Evolutionary conservation across 2,329 filamentous ascomycete species (phyloP), one percentile per base, ranked within the genome.

Genomic region (Colletotrichum eleusines): DNA sequence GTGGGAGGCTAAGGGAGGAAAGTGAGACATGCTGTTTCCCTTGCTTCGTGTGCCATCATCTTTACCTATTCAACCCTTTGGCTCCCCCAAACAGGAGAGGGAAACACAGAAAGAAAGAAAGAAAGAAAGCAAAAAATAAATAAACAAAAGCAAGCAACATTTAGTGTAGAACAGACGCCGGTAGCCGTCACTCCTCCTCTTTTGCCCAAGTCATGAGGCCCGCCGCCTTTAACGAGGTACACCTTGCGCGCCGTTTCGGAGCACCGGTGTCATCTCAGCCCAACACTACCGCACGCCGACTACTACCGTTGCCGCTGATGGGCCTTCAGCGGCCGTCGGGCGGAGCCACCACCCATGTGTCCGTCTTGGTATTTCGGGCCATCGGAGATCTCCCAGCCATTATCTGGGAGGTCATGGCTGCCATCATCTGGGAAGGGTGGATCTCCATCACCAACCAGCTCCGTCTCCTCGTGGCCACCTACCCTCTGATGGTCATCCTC

Each of bases 1-100:
- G 48, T 61, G 63, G 42, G 68, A 71, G 69, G 69, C 69, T 69
- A 71, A 69, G 69, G 64, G 58, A 59, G 51, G 68, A 61, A 57
- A 18, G 57, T 70, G 57, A 71, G 69, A 69, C 69, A 71, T 46
- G 50, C 69, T 48, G 46, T 66, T 55, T 54, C 58, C 58, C 61
- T 63, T 16, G 20, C 44, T 31, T 38, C 50, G 51, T 51, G 51
- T 51, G 33, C 42, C 46, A n/a, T 54, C 40, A 40, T 57, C 2
- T 51, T n/a, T 46, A 12, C n/a, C n/a, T 63, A 16, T 33, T 33
- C 14, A 53, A 64, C 20, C 38, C 35, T 31, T 40, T 54, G n/a
- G 12, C 31, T 42, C 50, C 50, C 55, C 42, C 26, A 6, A 26
- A n/a, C 54, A 40, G 44, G 46, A n/a, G 26, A 44, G 40, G 20